phyloP scores from a whole-genome alignment of 1,284 basidiomycete genomes.

The Thecaphora frezii region DNA sequence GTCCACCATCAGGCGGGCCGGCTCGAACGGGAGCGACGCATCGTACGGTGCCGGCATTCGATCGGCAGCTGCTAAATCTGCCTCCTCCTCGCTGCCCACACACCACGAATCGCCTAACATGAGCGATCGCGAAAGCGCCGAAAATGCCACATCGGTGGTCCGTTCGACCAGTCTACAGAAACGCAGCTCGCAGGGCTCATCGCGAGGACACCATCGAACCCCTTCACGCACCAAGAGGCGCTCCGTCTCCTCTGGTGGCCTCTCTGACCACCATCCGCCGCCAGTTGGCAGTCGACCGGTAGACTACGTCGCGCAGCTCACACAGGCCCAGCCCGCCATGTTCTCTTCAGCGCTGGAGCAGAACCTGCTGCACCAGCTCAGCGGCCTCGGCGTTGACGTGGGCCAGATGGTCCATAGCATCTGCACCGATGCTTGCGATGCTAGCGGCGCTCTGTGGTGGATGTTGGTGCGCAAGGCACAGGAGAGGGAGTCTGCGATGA shows the following conservation, averaged over 20 bases:
- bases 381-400: constrained; percentile 81
- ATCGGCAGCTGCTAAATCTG: constrained; percentile 11
- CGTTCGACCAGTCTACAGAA: constrained; percentile 15
- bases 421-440: constrained; percentile 85
- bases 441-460: constrained; percentile 93
- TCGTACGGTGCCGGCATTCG: constrained; percentile 10
- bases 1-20: constrained; percentile 59
- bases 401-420: constrained; percentile 94
- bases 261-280: constrained; percentile 50
- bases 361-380: constrained; percentile 74
- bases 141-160: background rate
- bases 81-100: constrained; percentile 32
- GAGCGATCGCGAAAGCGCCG: constrained; percentile 2
- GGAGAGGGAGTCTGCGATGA: constrained; percentile 61
- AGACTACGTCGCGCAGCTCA: constrained; percentile 73
- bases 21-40: constrained; percentile 35
- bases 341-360: constrained; percentile 80
- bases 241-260: constrained; percentile 67
- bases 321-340: constrained; percentile 72
- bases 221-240: constrained; percentile 91
- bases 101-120: constrained; percentile 34
- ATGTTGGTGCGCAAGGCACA: constrained; percentile 80
- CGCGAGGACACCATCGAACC: constrained; percentile 68
- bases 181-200: constrained; percentile 33
- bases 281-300: constrained; percentile 46